Base-by-base conservation (phyloP, 495 filamentous ascomycete genomes). In the Schizothecium vesticola region DNA sequence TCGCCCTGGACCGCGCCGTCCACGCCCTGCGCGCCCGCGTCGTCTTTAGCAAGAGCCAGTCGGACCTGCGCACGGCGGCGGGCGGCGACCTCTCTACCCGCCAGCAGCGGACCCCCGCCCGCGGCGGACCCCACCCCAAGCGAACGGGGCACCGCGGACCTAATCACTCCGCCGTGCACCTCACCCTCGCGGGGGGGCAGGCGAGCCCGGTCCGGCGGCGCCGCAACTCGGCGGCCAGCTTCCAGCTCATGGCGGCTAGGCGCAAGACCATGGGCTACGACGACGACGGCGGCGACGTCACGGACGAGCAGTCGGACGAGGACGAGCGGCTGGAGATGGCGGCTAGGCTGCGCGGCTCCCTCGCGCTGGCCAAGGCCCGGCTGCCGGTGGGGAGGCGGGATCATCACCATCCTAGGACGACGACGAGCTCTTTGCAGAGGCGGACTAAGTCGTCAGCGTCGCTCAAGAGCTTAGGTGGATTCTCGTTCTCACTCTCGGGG, bases 1-100 rank as follows among this genome's bases (percentile, higher is more conserved):
- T 97, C 26, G 92, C 92, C 13, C 80, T 97, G 7, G 94, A 97
- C 75, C 84, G 87, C 29, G 93, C 92, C 9, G 92, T 97, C 9
- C 90, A 92, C 70, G 82, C 86, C 16, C 84, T 96, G 74, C 83
- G 92, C 28, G 86, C 90, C 13, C 81, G 88, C 33, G 90, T 96
- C 8, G 91, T 91, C 1, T 96, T 97, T 72, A 91, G 89, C 68
- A 89, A 90, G 21, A 89, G 85, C 61, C 89, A 91, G 73, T 83
- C 88, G 10, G 85, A 92, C 70, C 77, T 91, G 33, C 78, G 83
- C 43, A 76, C 61, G 71, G 24, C 74, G 75, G 6, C 56, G 61
- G 6, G 65, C 69, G 31, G 31, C 31, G 31, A 3, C 65, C 43
- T 19, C 43, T 51, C n/a, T 51, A 1, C 6, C 19, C 43, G 43